These are phyloP conservation scores for Malassezia sp. DNA, from an alignment of 1,284 basidiomycete genomes.

Conservation along the genomic window DNA sequence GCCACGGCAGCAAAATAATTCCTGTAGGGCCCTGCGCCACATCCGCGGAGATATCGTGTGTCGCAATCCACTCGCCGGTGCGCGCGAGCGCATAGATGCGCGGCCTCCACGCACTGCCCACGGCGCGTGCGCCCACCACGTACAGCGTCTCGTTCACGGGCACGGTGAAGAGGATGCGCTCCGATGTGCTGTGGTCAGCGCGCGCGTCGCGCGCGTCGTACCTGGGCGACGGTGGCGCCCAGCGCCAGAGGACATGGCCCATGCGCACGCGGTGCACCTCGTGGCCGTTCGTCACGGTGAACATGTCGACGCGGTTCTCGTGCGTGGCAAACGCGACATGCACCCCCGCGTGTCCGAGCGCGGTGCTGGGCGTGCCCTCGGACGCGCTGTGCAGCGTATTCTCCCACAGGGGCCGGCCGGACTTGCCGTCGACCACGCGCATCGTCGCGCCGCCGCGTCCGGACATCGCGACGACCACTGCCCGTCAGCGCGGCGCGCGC, in stretches of 20 bases:
- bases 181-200: background rate
- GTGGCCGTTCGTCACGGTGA: background rate
- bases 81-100: constrained; percentile 20
- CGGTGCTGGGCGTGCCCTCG: background rate
- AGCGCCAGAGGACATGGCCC: constrained; percentile 3
- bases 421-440: constrained; percentile 59
- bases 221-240: too few species aligned
- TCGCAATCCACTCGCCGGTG: constrained; percentile 22
- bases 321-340: constrained; percentile 2
- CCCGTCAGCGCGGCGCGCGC: too few species aligned
- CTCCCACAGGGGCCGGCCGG: constrained; percentile 63
- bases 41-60: constrained; percentile 20
- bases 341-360: background rate
- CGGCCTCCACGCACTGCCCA: background rate
- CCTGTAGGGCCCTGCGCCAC: constrained; percentile 18
- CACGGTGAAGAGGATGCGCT: constrained; percentile 18
- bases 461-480: constrained; percentile 55
- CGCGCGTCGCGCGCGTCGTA: too few species aligned
- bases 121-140: constrained; percentile 12
- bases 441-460: constrained; percentile 59
- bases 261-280: constrained; percentile 1
- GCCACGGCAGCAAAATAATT: constrained; percentile 24
- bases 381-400: constrained; percentile 32
- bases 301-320: background rate
- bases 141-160: constrained; percentile 22